Evolutionary conservation across 441 rosid species (phyloP), one percentile per base, ranked within the genome.

Genomic region (Pelargonium australe): DNA sequence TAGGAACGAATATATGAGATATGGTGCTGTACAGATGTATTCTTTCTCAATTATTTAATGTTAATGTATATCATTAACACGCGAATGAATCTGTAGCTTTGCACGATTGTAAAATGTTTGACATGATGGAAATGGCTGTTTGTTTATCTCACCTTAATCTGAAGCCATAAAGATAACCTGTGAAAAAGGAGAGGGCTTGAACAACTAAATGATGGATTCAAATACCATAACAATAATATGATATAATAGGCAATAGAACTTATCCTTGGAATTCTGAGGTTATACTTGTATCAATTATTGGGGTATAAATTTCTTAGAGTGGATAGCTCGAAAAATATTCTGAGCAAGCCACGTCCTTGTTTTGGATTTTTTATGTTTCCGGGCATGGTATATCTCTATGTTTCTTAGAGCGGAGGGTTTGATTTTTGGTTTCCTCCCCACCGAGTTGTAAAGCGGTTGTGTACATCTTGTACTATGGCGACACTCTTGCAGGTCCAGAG

Each of bases 151-250:
- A 20, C 63, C 63, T 58, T 20, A 58, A 58, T 58, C 34, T 58
- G 12, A 58, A 58, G 63, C 20, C 28, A 58, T 19, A 20, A 20
- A 9, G 12, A 58, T 20, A 58, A 17, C 31, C 11, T 58, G n/a
- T 58, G 63, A 58, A 58, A 58, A 20, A 58, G 61, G 34, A 58
- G 63, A 34, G 20, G 34, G 20, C 63, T 20, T 25, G 31, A 19
- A 23, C n/a, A 58, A 17, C 34, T 58, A 58, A 58, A 58, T 20
- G 63, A 12, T 25, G 20, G 23, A 19, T 58, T 58, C 63, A 20
- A 12, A 58, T 58, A 20, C 13, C 11, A 45, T 45, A 9, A 5
- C 62, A 57, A 11, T 17, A 20, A 20, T 23, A 58, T 58, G 31
- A 5, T 58, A 58, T 58, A 58, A 58, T 14, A 25, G 25, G 9